phyloP scores from a whole-genome alignment of 768 basidiomycete genomes.

The Boletus sp. region DNA sequence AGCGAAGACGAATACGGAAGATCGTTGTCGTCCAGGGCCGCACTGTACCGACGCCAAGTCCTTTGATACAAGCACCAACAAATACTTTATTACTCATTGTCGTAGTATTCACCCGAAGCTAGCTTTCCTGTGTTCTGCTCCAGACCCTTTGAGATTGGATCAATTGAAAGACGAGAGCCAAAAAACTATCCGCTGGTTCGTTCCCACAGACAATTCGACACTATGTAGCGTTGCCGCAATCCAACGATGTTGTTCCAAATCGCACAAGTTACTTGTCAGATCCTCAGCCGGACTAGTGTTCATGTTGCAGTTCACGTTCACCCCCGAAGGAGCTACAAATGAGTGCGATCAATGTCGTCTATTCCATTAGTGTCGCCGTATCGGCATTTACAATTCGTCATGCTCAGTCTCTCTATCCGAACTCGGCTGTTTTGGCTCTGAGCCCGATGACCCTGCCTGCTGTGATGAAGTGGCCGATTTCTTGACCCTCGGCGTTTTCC shows the following conservation, averaged over 20 bases:
- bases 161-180: not conserved
- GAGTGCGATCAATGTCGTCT: conserved; percentile 8
- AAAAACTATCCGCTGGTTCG: not conserved
- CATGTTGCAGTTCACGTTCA: not conserved
- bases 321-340: not conserved
- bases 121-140: not conserved
- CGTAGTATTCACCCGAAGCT: not conserved
- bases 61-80: conserved; percentile 21
- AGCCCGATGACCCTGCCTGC: conserved; percentile 10
- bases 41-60: not conserved
- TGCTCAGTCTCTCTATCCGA: conserved; percentile 23
- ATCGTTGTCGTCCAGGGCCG: conserved; percentile 29
- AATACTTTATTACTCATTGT: conserved; percentile 11
- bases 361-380: conserved; percentile 5
- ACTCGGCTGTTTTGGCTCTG: conserved; percentile 17
- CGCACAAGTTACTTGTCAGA: not conserved
- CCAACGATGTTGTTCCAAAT: no score
- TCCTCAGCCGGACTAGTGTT: not conserved
- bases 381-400: conserved; percentile 28
- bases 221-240: not conserved
- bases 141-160: not conserved
- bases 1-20: conserved; percentile 25
- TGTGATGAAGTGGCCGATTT: conserved; percentile 35
- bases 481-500: conserved; percentile 64
- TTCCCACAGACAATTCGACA: not conserved